Conservation (phyloP, 768 basidiomycete genomes). For the Thelephora ganbajun region DNA sequence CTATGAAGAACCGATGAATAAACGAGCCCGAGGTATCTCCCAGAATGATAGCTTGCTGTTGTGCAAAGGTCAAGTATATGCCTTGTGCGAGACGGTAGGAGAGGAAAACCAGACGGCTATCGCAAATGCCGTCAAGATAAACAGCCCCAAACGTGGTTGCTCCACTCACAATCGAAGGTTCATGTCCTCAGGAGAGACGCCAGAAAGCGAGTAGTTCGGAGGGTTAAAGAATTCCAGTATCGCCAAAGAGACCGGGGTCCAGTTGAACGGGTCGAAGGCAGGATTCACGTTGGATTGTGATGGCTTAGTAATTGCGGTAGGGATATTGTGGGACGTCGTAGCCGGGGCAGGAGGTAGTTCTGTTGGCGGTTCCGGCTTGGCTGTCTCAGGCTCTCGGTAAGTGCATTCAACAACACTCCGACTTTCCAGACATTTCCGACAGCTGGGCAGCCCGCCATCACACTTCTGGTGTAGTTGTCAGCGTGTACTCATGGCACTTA, state of each 20-base stretch:
- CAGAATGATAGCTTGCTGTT: slow-evolving; percentile 12
- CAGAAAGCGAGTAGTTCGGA: not conserved
- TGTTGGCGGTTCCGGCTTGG: not conserved
- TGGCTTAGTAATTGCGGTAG: too few relatives aligned
- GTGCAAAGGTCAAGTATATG: slow-evolving; percentile 8
- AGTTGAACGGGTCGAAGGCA: not conserved
- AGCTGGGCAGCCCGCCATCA: not conserved
- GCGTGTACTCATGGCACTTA: not conserved
- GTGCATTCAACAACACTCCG: not conserved
- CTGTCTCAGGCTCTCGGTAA: not conserved
- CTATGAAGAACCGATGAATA: slow-evolving; percentile 12
- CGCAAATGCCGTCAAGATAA: not conserved
- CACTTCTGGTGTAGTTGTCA: not conserved
- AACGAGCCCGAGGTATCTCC: slow-evolving; percentile 11
- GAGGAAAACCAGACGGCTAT: slow-evolving; percentile 12
- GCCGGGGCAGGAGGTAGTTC: not conserved
- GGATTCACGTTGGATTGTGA: too few relatives aligned
- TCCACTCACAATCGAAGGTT: not conserved
- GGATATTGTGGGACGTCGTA: not conserved
- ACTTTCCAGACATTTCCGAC: not conserved
- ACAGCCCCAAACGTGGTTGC: not conserved
- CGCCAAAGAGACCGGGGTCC: not conserved
- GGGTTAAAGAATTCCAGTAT: not conserved
- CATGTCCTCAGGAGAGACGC: not conserved
- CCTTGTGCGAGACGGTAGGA: slow-evolving; percentile 12